Evolutionary conservation across 2,329 filamentous ascomycete species (phyloP), one percentile per base, ranked within the genome.

Genomic region (Microdochium paspali): DNA sequence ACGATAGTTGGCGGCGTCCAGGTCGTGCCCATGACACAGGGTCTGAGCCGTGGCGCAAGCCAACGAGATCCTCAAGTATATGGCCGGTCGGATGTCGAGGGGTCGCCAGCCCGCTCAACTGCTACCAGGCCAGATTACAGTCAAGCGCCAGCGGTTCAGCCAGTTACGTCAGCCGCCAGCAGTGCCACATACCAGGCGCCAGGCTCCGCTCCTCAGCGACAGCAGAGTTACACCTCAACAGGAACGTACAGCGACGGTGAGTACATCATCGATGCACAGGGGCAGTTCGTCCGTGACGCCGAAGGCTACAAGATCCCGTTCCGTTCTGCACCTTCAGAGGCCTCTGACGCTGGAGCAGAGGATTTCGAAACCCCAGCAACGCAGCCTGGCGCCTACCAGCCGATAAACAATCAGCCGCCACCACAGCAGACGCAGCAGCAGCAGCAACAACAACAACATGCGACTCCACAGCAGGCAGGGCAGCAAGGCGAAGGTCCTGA

Each of bases 1-100:
- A 96, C 90, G 1, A 74, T 94, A 44, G 87, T 98, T 9, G 90
- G 90, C 44, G 91, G 91, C 39, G 89, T 97, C 12, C 90, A 96
- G 60, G 93, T 98, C 12, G 87, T 97, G 18, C 93, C 93, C 6
- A 95, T 94, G 87, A 84, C 84, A 43, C 84, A 85, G 54, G 83
- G 83, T 10, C 73, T 82, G 12, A 79, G 76, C 58, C 76, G 77
- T 49, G 70, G 74, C 45, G 64, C 66, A 46, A 76, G 68, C 53
- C 64, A 67, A 39, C 66, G 69, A 45, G 66, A 72, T 44, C 53
- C 61, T 48, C 60, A 63, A 47, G 53, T 62, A 4, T 63, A 66
- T 21, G 54, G 51, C 42, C 62, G 61, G 30, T 49, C 55, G 3
- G 64, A 65, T 24, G 63, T 66, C 45, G 49, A 58, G 47, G 55